phyloP scores from a whole-genome alignment of 306 rosid species.

The Vicia villosa region DNA sequence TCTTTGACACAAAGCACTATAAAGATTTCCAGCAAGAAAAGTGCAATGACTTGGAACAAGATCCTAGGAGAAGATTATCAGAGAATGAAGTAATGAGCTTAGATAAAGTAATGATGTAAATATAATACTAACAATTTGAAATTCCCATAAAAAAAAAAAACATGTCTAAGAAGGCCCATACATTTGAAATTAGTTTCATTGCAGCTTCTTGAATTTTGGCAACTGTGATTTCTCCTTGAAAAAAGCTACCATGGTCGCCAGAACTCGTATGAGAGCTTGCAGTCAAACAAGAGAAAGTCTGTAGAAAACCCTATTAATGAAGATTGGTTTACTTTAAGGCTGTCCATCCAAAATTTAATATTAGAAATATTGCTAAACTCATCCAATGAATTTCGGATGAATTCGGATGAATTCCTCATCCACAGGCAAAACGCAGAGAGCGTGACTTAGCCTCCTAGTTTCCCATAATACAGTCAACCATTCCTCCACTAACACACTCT shows the following conservation, averaged over 20 bases:
- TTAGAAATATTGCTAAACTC: constrained; percentile 51
- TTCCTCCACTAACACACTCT: constrained; percentile 61
- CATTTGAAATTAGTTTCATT: too few species aligned
- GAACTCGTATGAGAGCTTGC: constrained; percentile 42
- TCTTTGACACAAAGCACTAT: constrained; percentile 68
- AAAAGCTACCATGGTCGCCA: constrained; percentile 40
- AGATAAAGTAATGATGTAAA: neutral
- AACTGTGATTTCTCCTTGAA: constrained; percentile 51
- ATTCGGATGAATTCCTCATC: constrained; percentile 64
- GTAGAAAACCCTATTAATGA: constrained; percentile 63
- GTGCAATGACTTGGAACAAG: constrained; percentile 55
- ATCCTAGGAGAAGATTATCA: constrained; percentile 52
- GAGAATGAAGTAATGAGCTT: constrained; percentile 31
- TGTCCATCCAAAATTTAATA: constrained; percentile 62
- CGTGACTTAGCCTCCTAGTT: constrained; percentile 67
- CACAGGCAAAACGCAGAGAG: constrained; percentile 76
- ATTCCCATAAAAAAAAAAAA: neutral
- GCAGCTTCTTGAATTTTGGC: too few species aligned
- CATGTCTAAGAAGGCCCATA: constrained; percentile 47
- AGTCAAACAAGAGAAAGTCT: constrained; percentile 66
- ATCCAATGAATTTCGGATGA: constrained; percentile 51
- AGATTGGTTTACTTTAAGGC: constrained; percentile 56
- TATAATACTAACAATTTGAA: too few species aligned
- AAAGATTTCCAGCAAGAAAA: constrained; percentile 71
- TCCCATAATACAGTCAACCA: constrained; percentile 69